Base-by-base conservation (phyloP, 1,284 basidiomycete genomes). In the Ceratobasidium theobromae region DNA sequence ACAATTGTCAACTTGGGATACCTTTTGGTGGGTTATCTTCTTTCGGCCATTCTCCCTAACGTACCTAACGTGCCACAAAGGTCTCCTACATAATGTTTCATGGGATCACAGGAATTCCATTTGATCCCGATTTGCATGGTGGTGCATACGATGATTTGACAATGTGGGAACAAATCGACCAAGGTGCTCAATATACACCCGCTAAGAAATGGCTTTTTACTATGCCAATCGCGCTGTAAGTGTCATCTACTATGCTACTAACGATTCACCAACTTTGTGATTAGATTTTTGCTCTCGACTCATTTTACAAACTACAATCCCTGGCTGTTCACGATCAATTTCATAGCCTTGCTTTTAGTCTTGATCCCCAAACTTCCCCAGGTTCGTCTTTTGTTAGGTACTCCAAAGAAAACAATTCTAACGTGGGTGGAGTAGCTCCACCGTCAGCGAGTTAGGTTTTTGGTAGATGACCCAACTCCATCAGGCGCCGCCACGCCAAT, bases 101-200 rank as follows among this genome's bases (percentile, higher is more conserved):
- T 77, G 94, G 92, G 81, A 94, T 97, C 65, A 98, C 94, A 11
- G 96, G 96, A 53, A 93, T 97, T 33, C 96, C 97, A 2, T 99
- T 99, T 76, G 91, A 96, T 73, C 88, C 87, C 74, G 82, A 94
- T 75, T 77, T 89, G 33, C 89, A 91, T 71, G 88, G 88, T 12
- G 97, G 97, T 45, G 96, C 93, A 4, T 99, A 97, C 78, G 96
- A 99, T 76, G 93, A 98, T 72, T 83, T 99, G 53, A 99, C 97
- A 0, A 80, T 99, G 27, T 99, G 96, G 96, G 96, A 99, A 76
- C 96, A 99, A 82, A 99, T 99, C 68, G 96, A 99, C 77, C 90
- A 93, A 68, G 96, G 96, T 41, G 96, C 95, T 0, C 96, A 99
- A 74, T 97, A 99, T 77, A 99, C 96, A 1, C 96, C 96, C 0